Evolutionary conservation across 2,329 filamentous ascomycete genomes (phyloP).

Genomic region (Venturia pyrina): DNA sequence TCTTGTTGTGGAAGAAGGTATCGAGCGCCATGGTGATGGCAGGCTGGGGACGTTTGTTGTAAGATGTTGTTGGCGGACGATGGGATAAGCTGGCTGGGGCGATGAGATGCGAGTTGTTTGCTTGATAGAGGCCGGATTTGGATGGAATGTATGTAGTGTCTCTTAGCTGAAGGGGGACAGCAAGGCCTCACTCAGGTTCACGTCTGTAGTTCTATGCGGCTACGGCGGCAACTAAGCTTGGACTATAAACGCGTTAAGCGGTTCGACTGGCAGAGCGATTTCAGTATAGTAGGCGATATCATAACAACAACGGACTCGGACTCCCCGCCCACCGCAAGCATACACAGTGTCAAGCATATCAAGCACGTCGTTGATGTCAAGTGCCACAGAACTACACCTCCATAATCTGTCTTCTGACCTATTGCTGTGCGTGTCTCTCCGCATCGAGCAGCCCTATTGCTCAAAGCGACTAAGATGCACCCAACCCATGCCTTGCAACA

Average conservation of each 20-base stretch:
- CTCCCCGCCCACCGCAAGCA: neutral
- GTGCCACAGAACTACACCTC: neutral
- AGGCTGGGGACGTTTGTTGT: constrained; percentile 8
- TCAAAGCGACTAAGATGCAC: neutral
- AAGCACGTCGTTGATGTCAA: neutral
- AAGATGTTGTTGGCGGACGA: neutral
- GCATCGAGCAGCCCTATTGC: neutral
- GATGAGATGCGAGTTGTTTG: neutral
- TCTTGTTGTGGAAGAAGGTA: constrained; percentile 99
- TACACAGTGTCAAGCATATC: neutral
- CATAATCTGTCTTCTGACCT: neutral
- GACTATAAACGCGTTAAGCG: neutral
- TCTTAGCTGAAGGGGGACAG: neutral
- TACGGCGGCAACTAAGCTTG: neutral
- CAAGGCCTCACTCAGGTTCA: neutral
- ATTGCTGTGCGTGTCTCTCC: neutral
- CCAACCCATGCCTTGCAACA: neutral
- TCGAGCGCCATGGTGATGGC: constrained; percentile 83
- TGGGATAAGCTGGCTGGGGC: neutral
- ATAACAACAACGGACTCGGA: neutral
- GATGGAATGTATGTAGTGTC: neutral
- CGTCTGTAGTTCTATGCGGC: neutral
- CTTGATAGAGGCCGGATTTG: neutral
- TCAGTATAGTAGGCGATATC: neutral
- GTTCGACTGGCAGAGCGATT: neutral